phyloP scores from a whole-genome alignment of 2,329 filamentous ascomycete species.

The Drechslerella dactyloides region DNA sequence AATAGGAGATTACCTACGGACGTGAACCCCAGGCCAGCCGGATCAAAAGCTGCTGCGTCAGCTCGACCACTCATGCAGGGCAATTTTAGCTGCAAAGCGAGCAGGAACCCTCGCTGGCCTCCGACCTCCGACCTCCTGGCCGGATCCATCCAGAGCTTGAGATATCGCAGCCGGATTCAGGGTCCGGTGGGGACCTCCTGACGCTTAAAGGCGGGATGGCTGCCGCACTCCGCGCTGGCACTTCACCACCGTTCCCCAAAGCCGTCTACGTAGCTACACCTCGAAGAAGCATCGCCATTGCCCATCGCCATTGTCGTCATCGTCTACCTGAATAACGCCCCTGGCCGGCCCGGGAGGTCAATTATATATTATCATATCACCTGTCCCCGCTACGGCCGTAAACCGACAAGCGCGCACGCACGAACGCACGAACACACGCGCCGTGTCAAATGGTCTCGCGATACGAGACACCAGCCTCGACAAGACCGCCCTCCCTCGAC shows the following conservation, averaged over 20 bases:
- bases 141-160: neutral
- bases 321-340: too few relatives aligned
- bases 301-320: too few relatives aligned
- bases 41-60: neutral
- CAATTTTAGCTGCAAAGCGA: neutral
- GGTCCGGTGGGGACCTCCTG: neutral
- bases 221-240: conserved; percentile 8
- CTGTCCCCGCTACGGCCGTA: neutral
- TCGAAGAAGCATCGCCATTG: neutral
- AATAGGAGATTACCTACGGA: neutral
- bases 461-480: conserved; percentile 10
- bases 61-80: neutral
- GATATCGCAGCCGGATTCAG: neutral
- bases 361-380: neutral
- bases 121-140: conserved; percentile 3
- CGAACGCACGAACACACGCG: too few relatives aligned
- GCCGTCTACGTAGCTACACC: conserved; percentile 5
- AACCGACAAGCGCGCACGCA: too few relatives aligned
- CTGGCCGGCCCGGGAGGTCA: neutral
- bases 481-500: conserved; percentile 7
- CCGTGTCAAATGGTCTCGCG: conserved; percentile 29
- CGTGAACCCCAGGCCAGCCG: too few relatives aligned
- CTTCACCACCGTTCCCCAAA: conserved; percentile 11
- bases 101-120: neutral
- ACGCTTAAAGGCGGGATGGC: conserved; percentile 12